Percentiles rank a stretch among this genome's conserved stretches.
Evolutionary conservation across 768 basidiomycete genomes (phyloP).

Genomic region (Sporobolomyces phaffii): DNA sequence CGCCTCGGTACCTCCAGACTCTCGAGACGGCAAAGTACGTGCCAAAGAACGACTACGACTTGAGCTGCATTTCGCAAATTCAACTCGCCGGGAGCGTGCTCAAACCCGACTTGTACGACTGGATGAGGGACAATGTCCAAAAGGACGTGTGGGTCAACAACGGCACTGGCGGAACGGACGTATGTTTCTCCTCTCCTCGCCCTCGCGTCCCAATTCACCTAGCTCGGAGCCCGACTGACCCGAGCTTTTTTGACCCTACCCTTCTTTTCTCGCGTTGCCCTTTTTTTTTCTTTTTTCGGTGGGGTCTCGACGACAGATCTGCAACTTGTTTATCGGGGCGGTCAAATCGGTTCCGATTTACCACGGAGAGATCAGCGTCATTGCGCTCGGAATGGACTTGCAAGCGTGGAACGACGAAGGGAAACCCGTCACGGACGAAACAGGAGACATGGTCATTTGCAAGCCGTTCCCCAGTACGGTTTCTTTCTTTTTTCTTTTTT

Average conservation of each 20-base stretch:
- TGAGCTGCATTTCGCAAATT: conserved; percentile 62
- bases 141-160: conserved; percentile 38
- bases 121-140: conserved; percentile 27
- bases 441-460: conserved; percentile 42
- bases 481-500: not conserved
- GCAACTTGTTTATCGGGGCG: conserved; percentile 39
- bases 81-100: conserved; percentile 76
- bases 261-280: too few relatives aligned
- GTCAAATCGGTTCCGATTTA: conserved; percentile 31
- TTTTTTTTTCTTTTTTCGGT: too few relatives aligned
- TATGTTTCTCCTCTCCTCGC: not conserved
- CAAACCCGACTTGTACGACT: conserved; percentile 64
- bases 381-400: conserved; percentile 38
- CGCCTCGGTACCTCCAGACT: conserved; percentile 70
- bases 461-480: conserved; percentile 41
- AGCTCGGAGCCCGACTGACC: not conserved
- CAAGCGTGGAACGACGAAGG: conserved; percentile 41
- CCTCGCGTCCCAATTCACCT: not conserved
- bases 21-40: conserved; percentile 59
- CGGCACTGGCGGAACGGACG: conserved; percentile 41
- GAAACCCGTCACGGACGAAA: conserved; percentile 28
- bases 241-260: too few relatives aligned
- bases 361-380: conserved; percentile 39
- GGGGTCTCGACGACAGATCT: conserved; percentile 22
- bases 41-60: conserved; percentile 55